phyloP scores from a whole-genome alignment of 768 basidiomycete species.

The Coprinopsis cinerea region DNA sequence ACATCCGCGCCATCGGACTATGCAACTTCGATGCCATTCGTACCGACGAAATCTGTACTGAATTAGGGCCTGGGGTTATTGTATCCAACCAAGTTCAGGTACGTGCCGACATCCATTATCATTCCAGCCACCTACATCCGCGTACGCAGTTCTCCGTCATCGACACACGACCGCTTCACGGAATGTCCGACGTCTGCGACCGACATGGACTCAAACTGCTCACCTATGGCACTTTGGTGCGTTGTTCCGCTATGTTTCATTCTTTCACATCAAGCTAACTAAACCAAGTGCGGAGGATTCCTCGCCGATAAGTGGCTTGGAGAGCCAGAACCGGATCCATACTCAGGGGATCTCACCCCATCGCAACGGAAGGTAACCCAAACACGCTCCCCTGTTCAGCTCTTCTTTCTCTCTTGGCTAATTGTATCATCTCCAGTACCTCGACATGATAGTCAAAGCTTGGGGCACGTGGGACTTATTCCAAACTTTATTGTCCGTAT shows the following conservation, averaged over 20 bases:
- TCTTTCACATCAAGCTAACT: neutral
- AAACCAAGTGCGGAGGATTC: slow-evolving; percentile 71
- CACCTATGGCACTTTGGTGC: slow-evolving; percentile 73
- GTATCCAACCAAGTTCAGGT: slow-evolving; percentile 82
- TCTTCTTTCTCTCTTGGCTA: slow-evolving; percentile 6
- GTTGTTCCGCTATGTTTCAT: slow-evolving; percentile 14
- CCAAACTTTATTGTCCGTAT: slow-evolving; percentile 50
- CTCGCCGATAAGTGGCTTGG: slow-evolving; percentile 68
- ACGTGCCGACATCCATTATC: slow-evolving; percentile 11
- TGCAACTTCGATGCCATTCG: slow-evolving; percentile 73
- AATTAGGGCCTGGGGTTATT: slow-evolving; percentile 60
- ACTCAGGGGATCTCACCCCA: slow-evolving; percentile 60
- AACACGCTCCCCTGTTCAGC: neutral
- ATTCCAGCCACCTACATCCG: neutral
- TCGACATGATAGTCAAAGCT: slow-evolving; percentile 70
- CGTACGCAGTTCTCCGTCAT: slow-evolving; percentile 64
- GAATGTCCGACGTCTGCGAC: slow-evolving; percentile 69
- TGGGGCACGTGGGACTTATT: slow-evolving; percentile 78
- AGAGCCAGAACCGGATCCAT: slow-evolving; percentile 61
- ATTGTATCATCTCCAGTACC: slow-evolving; percentile 44
- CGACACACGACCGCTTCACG: slow-evolving; percentile 68
- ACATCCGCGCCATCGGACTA: slow-evolving; percentile 61
- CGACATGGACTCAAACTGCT: slow-evolving; percentile 66
- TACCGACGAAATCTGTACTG: slow-evolving; percentile 73
- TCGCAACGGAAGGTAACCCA: slow-evolving; percentile 68